These are phyloP conservation scores for Lecanosticta acicola DNA, from an alignment of 2,329 filamentous ascomycete species.

Conservation along the genomic window DNA sequence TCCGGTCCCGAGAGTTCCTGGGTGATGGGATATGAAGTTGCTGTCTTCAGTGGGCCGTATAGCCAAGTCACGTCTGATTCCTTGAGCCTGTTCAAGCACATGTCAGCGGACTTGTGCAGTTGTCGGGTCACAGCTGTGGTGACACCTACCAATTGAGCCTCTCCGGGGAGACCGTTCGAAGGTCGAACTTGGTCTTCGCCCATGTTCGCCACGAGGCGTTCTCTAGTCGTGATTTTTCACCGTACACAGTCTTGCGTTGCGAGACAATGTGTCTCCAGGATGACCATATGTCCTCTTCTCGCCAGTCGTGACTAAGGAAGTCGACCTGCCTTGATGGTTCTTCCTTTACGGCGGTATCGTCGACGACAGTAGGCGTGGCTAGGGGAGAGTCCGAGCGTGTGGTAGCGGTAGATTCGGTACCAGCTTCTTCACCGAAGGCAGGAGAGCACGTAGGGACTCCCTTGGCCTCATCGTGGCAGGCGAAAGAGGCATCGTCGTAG, in stretches of 20 bases:
- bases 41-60: slow-evolving; percentile 83
- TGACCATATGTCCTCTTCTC: slow-evolving; percentile 93
- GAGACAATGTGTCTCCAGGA: slow-evolving; percentile 92
- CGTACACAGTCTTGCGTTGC: slow-evolving; percentile 65
- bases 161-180: slow-evolving; percentile 85
- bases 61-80: slow-evolving; percentile 97
- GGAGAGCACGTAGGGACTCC: slow-evolving; percentile 8
- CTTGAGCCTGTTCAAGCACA: slow-evolving; percentile 63
- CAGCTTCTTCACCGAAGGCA: slow-evolving; percentile 14
- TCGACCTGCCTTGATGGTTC: slow-evolving; percentile 87
- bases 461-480: slow-evolving; percentile 11
- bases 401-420: slow-evolving; percentile 42
- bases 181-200: slow-evolving; percentile 83
- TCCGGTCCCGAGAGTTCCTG: slow-evolving; percentile 45
- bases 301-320: slow-evolving; percentile 89
- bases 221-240: slow-evolving; percentile 74
- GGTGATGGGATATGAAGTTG: slow-evolving; percentile 51
- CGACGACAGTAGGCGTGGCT: slow-evolving; percentile 59
- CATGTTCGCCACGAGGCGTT: slow-evolving; percentile 97
- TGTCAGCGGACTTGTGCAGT: slow-evolving; percentile 9
- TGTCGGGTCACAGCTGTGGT: background rate
- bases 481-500: slow-evolving; percentile 34
- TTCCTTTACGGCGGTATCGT: slow-evolving; percentile 69
- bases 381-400: slow-evolving; percentile 55
- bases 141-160: slow-evolving; percentile 78